Base-by-base conservation (phyloP, 805 yeast species). In the Starmerella kuoi region DNA sequence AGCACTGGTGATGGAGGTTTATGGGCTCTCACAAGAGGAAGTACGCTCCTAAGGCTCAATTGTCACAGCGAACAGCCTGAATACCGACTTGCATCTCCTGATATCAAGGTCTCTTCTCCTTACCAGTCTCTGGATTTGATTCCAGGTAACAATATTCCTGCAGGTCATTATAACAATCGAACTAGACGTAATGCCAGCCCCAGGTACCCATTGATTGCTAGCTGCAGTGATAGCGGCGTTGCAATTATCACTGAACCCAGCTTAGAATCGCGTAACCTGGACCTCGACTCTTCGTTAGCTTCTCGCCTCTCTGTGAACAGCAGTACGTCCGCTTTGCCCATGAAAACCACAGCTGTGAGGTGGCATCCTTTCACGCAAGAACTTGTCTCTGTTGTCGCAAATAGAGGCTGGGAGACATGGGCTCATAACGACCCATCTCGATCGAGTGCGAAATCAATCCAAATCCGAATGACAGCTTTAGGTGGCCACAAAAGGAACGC, bases 11-110 rank as follows among this genome's bases (percentile, higher is more conserved):
- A 21, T 26, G 47, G 46, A 7, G n/a, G 31, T 8, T 44, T 52
- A 21, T 57, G 60, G 60, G 50, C 51, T 4, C 27, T 56, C 30
- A 34, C 43, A 4, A 39, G 52, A 2, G 37, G 42, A 30, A 41
- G 47, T 11, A 38, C 27, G 17, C 41, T 57, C 7, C 44, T 49
- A 32, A 28, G 38, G 15, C 12, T 47, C 18, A 17, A n/a, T 18
- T 14, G 23, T 11, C 8, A 2, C 6, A 24, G 34, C 17, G 12
- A 21, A 11, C 1, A 20, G 5, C 50, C 50, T 2, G 27, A 23
- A 18, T 30, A 26, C 12, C 36, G 47, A 5, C 17, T 47, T 15
- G 26, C 5, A 26, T 20, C 37, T 12, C 24, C 26, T 9, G 26
- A 12, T 4, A 24, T 33, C 27, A 8, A 19, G 17, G 26, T 33